A percentile compares a stretch with the other conserved stretches of the same genome.
Conservation (phyloP, 805 yeast species). For the Metschnikowia henanensis region DNA sequence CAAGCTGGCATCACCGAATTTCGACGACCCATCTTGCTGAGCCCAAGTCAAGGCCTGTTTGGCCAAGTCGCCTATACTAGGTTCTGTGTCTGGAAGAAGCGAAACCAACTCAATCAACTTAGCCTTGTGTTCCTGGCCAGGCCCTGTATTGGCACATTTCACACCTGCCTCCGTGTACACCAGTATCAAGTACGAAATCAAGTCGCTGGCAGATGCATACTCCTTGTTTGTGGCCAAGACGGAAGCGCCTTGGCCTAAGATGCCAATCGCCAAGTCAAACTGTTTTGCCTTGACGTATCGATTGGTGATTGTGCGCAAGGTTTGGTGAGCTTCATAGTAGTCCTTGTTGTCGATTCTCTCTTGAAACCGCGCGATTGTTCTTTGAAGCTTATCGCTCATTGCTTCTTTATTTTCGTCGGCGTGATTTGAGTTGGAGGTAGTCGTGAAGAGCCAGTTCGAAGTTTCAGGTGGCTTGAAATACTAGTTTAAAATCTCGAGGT, state of each 20-base stretch:
- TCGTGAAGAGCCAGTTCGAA: no score
- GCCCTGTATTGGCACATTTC: constrained; percentile 24
- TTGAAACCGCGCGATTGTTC: constrained; percentile 65
- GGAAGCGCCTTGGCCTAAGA: constrained; percentile 69
- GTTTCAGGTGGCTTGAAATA: no score
- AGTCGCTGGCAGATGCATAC: constrained; percentile 80
- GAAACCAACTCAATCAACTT: constrained; percentile 49
- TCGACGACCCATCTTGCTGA: constrained; percentile 31
- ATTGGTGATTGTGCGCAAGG: constrained; percentile 84
- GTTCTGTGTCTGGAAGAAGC: constrained; percentile 43
- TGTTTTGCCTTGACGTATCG: constrained; percentile 72
- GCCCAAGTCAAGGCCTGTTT: constrained; percentile 72
- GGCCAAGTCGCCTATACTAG: constrained; percentile 60
- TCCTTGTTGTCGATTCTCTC: constrained; percentile 70
- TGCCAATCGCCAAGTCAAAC: constrained; percentile 68
- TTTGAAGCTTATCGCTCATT: constrained; percentile 45
- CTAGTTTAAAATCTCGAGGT: no score
- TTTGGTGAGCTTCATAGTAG: constrained; percentile 95
- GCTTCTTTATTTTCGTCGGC: no score
- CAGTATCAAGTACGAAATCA: constrained; percentile 69
- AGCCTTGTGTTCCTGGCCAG: constrained; percentile 37
- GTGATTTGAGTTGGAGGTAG: no score
- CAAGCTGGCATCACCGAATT: constrained; percentile 73
- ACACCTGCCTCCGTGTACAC: constrained; percentile 56
- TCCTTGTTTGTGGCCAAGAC: constrained; percentile 68